A percentile compares a stretch with the other conserved stretches of the same genome.
These are phyloP conservation scores for Psilocybe azurescens DNA, from an alignment of 768 basidiomycete genomes.

Conservation along the genomic window DNA sequence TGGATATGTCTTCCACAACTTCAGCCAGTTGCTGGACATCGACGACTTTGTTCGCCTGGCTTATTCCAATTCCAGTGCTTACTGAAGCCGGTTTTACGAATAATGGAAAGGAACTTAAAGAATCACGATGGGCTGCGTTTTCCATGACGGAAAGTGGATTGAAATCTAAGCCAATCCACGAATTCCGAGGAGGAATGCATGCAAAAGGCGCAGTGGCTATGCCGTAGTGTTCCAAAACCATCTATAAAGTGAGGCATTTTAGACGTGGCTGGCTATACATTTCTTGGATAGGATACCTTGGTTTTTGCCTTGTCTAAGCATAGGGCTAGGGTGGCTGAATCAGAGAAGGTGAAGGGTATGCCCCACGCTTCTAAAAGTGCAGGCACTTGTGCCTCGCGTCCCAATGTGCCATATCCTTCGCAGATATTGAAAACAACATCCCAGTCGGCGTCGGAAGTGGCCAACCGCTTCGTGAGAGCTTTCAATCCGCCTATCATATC, in stretches of 20 bases:
- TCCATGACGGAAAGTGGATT: slow-evolving; percentile 10
- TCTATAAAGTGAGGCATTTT: slow-evolving; percentile 10
- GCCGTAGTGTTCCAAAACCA: slow-evolving; percentile 27
- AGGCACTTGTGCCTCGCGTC: slow-evolving; percentile 31
- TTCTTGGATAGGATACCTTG: slow-evolving; percentile 18
- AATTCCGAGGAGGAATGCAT: slow-evolving; percentile 21
- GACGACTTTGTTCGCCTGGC: slow-evolving; percentile 22
- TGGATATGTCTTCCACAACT: slow-evolving; percentile 17
- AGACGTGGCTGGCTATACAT: neutral
- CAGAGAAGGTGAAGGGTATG: slow-evolving; percentile 30
- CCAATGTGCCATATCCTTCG: slow-evolving; percentile 24
- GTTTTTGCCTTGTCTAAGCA: slow-evolving; percentile 34
- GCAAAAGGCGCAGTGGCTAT: slow-evolving; percentile 28
- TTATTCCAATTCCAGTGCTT: slow-evolving; percentile 27
- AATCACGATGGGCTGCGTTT: slow-evolving; percentile 15
- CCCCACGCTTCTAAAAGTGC: slow-evolving; percentile 29
- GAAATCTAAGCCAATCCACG: slow-evolving; percentile 6
- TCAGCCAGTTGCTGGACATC: slow-evolving; percentile 17
- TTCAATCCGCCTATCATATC: slow-evolving; percentile 27
- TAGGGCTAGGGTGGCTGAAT: slow-evolving; percentile 27
- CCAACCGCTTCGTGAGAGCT: slow-evolving; percentile 19
- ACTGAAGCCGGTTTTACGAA: slow-evolving; percentile 28
- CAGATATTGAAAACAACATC: slow-evolving; percentile 31
- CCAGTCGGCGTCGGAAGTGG: slow-evolving; percentile 19
- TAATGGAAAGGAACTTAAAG: slow-evolving; percentile 25